Evolutionary conservation across 2,329 filamentous ascomycete genomes (phyloP).

Genomic region (Rosellinia necatrix): DNA sequence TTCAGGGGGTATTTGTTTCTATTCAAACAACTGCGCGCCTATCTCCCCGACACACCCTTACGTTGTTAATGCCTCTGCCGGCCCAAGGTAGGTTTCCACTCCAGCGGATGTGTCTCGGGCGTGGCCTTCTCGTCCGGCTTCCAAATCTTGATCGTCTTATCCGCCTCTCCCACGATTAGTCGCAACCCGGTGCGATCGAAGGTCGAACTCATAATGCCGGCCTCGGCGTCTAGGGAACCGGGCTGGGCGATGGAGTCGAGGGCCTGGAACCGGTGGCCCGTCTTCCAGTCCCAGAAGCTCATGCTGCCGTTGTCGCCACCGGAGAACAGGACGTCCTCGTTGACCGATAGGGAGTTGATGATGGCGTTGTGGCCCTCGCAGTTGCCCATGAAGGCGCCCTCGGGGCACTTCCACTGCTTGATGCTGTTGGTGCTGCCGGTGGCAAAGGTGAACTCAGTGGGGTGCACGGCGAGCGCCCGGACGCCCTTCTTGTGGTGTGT

Average conservation of each 20-base stretch:
- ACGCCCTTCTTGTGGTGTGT: slow-evolving; percentile 99
- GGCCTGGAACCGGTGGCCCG: slow-evolving; percentile 87
- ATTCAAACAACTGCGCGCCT: neutral
- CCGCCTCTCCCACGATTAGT: slow-evolving; percentile 91
- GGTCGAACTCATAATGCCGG: slow-evolving; percentile 90
- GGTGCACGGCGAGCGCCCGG: slow-evolving; percentile 80
- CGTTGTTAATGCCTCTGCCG: slow-evolving; percentile 70
- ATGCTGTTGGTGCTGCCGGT: slow-evolving; percentile 90
- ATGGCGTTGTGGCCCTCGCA: slow-evolving; percentile 96
- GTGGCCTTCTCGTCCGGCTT: slow-evolving; percentile 91
- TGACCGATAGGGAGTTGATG: slow-evolving; percentile 91
- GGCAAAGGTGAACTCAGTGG: slow-evolving; percentile 94
- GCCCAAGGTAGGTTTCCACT: slow-evolving; percentile 85
- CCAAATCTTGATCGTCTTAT: slow-evolving; percentile 99
- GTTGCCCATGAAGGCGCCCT: slow-evolving; percentile 98
- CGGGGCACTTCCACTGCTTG: slow-evolving; percentile 99
- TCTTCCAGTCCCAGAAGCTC: slow-evolving; percentile 99
- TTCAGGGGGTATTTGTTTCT: neutral
- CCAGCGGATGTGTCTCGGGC: slow-evolving; percentile 85
- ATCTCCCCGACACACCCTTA: neutral
- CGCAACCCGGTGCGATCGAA: slow-evolving; percentile 89
- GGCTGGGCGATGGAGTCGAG: slow-evolving; percentile 92
- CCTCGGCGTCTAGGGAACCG: slow-evolving; percentile 89
- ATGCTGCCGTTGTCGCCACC: slow-evolving; percentile 96
- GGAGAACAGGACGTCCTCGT: slow-evolving; percentile 92